Evolutionary conservation across 192 early-diverging fungal genomes (phyloP).

Genomic region (Rhizophagus sp.): DNA sequence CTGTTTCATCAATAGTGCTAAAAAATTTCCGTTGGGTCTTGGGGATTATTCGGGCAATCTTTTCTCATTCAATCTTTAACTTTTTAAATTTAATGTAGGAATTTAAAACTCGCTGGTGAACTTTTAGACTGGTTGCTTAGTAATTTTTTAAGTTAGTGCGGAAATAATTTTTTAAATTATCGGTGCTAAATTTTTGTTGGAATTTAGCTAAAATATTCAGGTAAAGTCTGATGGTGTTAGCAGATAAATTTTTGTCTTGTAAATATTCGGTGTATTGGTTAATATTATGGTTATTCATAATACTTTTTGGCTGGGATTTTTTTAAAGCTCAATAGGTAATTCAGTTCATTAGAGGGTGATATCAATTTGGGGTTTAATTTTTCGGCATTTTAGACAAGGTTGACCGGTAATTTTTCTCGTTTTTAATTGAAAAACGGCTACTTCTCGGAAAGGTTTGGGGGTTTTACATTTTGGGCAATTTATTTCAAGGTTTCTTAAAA

Average conservation of each 20-base stretch:
- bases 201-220: not conserved
- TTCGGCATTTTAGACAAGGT: conserved; percentile 9
- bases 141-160: conserved; percentile 16
- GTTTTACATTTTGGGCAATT: conserved; percentile 6
- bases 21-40: not conserved
- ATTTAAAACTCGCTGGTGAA: not conserved
- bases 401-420: not conserved
- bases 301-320: not conserved
- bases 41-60: not conserved
- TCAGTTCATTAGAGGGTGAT: not conserved
- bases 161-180: not conserved
- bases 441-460: not conserved
- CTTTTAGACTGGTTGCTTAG: conserved; percentile 11
- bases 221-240: not conserved
- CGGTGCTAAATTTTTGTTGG: not conserved
- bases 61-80: conserved; percentile 2
- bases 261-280: not conserved
- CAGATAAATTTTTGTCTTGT: conserved; percentile 3
- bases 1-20: not conserved
- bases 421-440: not conserved
- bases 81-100: conserved; percentile 17
- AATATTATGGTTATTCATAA: conserved; percentile 15
- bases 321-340: not conserved
- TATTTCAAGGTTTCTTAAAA: too few species aligned
- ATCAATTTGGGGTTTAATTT: conserved; percentile 2